Base-by-base conservation (phyloP, 2,329 filamentous ascomycete species). In the Xylariales sp. region DNA sequence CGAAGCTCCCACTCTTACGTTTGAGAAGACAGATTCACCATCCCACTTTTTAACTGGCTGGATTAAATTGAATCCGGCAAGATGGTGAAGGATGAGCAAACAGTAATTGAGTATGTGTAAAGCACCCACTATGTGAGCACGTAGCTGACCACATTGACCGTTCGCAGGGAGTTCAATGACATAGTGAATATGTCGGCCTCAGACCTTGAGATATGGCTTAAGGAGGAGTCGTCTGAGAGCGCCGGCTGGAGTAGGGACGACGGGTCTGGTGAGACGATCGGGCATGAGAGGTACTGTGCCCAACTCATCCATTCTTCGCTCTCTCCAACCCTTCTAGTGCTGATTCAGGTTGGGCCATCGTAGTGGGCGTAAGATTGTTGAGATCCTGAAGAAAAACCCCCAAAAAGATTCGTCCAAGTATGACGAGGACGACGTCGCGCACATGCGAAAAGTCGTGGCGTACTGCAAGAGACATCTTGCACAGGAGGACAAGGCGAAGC, bases 391-490 rank as follows among this genome's bases (percentile, higher is more conserved):
- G 46, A 73, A 73, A 51, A 80, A 80, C 44, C 74, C 74, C 0
- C 57, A 66, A 14, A 74, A 71, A 45, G 65, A 74, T 21, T 67
- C 70, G 1, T 64, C 61, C 8, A 62, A 64, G 18, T 80, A 80
- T 51, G 65, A 70, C 3, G 63, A 74, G 20, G 51, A 48, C 15
- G 56, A 58, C 29, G 35, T 79, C 31, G 63, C 65, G 21, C 75
- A 78, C 49, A 76, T 76, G 72, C 63, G 73, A n/a, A 63, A 62
- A 41, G 75, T 78, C 3, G 75, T 77, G 1, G 66, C 73, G 9
- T 79, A 78, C 46, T 76, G 71, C 52, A 80, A 80, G 55, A 62
- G 76, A 4, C 76, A 81, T 60, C 58, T 81, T 2, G 76, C 75
- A 11, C 76, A 78, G 53, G 76, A 81, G 56, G 70, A 68, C 45